Conservation (phyloP, 1,284 basidiomycete genomes). For the Lignosus rhinocerotis region DNA sequence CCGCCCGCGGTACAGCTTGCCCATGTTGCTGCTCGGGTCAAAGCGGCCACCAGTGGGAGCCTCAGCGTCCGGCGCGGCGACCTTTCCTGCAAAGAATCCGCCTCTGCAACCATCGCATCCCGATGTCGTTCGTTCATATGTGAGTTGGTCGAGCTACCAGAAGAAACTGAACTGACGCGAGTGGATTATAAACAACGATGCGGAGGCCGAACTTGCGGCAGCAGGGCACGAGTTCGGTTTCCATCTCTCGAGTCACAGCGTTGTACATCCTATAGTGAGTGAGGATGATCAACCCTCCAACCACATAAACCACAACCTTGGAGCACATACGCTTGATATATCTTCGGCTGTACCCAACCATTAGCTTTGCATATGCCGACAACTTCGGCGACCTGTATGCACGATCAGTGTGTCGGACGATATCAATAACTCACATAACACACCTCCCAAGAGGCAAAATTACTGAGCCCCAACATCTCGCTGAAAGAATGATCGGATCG, state of each 20-base stretch:
- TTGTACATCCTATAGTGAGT: slow-evolving; percentile 46
- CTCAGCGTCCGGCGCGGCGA: slow-evolving; percentile 35
- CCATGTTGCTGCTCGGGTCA: slow-evolving; percentile 34
- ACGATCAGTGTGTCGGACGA: not conserved
- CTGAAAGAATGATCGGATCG: slow-evolving; percentile 25
- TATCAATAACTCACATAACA: not conserved
- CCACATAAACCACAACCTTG: not conserved
- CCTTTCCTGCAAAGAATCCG: slow-evolving; percentile 48
- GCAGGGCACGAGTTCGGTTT: slow-evolving; percentile 57
- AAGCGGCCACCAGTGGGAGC: slow-evolving; percentile 37
- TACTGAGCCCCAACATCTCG: slow-evolving; percentile 50
- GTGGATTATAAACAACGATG: slow-evolving; percentile 53
- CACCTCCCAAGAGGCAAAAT: slow-evolving; percentile 47
- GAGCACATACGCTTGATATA: slow-evolving; percentile 47
- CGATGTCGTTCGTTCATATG: not conserved
- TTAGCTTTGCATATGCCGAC: slow-evolving; percentile 52
- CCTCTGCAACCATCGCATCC: slow-evolving; percentile 29
- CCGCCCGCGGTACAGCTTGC: slow-evolving; percentile 41
- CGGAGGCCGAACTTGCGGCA: slow-evolving; percentile 55
- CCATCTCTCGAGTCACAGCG: slow-evolving; percentile 51
- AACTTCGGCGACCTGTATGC: slow-evolving; percentile 51
- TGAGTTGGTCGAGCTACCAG: not conserved
- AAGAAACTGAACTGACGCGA: slow-evolving; percentile 39
- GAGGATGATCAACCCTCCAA: not conserved
- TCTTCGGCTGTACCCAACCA: slow-evolving; percentile 50